Evolutionary conservation across 441 rosid genomes (phyloP).

Genomic region (Capsella rubella): DNA sequence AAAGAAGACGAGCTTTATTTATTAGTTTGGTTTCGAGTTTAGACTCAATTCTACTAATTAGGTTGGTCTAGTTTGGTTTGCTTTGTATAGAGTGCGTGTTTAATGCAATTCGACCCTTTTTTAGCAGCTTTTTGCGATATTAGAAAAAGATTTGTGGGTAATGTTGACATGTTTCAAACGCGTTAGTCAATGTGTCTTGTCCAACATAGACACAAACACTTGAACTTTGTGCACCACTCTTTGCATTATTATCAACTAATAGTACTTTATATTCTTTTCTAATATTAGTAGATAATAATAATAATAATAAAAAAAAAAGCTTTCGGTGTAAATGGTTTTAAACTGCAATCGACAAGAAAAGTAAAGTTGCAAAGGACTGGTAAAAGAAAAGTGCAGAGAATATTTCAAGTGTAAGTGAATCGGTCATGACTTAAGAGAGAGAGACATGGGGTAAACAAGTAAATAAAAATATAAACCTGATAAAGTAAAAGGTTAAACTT

Average conservation of each 20-base stretch:
- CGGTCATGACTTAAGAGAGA: constrained; percentile 15
- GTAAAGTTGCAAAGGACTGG: constrained; percentile 41
- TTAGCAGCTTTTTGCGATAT: constrained; percentile 38
- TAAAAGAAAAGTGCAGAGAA: constrained; percentile 47
- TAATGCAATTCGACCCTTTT: constrained; percentile 39
- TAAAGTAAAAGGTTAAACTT: constrained; percentile 20
- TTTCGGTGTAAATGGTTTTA: constrained; percentile 41
- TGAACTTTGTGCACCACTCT: constrained; percentile 48
- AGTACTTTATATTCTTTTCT: not conserved
- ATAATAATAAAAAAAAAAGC: not conserved
- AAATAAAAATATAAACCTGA: constrained; percentile 32
- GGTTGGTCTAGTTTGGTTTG: constrained; percentile 30
- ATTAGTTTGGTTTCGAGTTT: not conserved
- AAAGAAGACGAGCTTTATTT: not conserved
- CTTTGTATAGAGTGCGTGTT: constrained; percentile 20
- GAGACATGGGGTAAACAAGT: constrained; percentile 42
- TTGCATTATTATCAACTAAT: not conserved
- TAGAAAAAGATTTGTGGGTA: constrained; percentile 36
- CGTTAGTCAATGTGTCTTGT: constrained; percentile 42
- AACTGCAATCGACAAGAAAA: constrained; percentile 27
- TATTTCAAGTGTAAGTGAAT: constrained; percentile 42
- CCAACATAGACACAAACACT: constrained; percentile 42
- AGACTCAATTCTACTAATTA: not conserved
- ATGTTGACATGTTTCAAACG: constrained; percentile 40
- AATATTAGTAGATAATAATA: too few species aligned